Evolutionary conservation across 2,329 filamentous ascomycete genomes (phyloP).

Genomic region (Fusarium marasasianum): DNA sequence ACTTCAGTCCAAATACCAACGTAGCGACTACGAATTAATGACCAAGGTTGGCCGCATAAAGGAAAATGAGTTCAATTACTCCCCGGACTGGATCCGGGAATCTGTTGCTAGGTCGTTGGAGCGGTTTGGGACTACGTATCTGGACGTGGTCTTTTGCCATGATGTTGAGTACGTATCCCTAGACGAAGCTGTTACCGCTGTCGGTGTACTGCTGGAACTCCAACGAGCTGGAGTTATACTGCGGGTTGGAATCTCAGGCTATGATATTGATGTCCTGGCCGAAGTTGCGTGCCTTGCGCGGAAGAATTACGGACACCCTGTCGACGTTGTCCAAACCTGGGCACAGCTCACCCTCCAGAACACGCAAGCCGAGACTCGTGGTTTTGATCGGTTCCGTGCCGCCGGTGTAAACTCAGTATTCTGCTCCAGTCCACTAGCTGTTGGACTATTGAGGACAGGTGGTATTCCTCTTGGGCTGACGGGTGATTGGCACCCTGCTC

Average conservation of each 20-base stretch:
- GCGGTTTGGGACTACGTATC: background rate
- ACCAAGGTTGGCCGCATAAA: slow-evolving; percentile 5
- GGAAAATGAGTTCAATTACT: slow-evolving; percentile 10
- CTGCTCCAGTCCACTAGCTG: background rate
- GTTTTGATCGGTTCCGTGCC: background rate
- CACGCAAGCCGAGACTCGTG: background rate
- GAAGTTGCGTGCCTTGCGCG: background rate
- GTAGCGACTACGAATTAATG: background rate
- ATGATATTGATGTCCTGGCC: background rate
- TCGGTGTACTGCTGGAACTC: background rate
- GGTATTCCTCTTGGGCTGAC: background rate
- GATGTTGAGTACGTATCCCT: slow-evolving; percentile 1
- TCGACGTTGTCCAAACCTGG: slow-evolving; percentile 5
- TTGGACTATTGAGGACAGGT: background rate
- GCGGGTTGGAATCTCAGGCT: slow-evolving; percentile 1
- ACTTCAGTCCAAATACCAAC: background rate
- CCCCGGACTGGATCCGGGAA: background rate
- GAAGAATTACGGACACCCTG: background rate
- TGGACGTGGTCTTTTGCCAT: slow-evolving; percentile 5
- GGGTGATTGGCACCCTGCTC: background rate
- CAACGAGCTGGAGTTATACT: background rate
- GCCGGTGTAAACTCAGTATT: background rate
- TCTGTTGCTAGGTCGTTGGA: background rate
- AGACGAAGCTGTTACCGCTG: background rate
- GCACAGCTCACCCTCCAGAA: slow-evolving; percentile 10